Evolutionary conservation across 1,139 yeast species (phyloP).

Genomic region (Yamadazyma taylorii): DNA sequence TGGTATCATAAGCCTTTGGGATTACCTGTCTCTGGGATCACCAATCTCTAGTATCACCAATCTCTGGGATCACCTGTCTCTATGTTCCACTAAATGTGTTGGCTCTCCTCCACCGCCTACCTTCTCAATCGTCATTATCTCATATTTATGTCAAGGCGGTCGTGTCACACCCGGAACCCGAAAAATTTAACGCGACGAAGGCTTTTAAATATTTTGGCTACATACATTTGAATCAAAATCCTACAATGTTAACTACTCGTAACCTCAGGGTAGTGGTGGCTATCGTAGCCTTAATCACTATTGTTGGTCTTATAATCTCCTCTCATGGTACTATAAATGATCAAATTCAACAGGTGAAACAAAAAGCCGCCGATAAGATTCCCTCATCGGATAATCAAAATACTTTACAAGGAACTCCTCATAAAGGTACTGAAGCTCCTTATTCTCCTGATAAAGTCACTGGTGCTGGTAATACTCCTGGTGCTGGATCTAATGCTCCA

Average conservation of each 20-base stretch:
- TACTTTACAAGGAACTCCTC: slow-evolving; percentile 36
- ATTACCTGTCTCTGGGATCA: too few relatives aligned
- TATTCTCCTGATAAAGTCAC: slow-evolving; percentile 21
- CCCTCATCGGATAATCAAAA: slow-evolving; percentile 24
- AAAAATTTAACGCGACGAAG: not conserved
- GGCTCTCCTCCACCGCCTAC: too few relatives aligned
- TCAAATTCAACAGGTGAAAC: slow-evolving; percentile 28
- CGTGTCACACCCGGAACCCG: not conserved
- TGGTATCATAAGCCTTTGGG: too few relatives aligned
- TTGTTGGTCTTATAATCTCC: slow-evolving; percentile 38
- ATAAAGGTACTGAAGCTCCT: slow-evolving; percentile 38
- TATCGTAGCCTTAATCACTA: slow-evolving; percentile 33
- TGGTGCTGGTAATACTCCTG: slow-evolving; percentile 6
- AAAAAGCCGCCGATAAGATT: slow-evolving; percentile 24
- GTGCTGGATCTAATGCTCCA: slow-evolving; percentile 5
- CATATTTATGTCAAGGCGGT: too few relatives aligned
- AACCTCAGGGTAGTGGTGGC: slow-evolving; percentile 38
- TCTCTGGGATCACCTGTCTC: too few relatives aligned
- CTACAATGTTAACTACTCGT: slow-evolving; percentile 34
- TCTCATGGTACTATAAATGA: slow-evolving; percentile 30
- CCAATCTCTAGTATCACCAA: too few relatives aligned
- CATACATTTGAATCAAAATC: not conserved
- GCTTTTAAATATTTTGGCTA: not conserved
- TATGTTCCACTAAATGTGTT: too few relatives aligned
- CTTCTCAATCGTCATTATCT: too few relatives aligned